These are phyloP conservation scores for Fusarium chaquense DNA, from an alignment of 2,329 filamentous ascomycete genomes.

Conservation along the genomic window DNA sequence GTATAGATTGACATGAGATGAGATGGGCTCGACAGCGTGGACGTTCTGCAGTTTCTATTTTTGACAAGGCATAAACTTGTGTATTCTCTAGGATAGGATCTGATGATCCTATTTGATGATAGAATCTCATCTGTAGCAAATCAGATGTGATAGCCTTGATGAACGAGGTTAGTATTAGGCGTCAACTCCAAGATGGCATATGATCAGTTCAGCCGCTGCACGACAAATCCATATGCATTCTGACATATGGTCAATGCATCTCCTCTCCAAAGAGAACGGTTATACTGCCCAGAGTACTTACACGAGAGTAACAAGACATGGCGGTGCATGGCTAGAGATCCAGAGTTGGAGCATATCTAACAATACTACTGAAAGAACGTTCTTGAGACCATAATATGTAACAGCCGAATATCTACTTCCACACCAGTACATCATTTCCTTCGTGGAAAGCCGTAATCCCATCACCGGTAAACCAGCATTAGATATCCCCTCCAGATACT, in stretches of 20 bases:
- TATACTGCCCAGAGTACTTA: background rate
- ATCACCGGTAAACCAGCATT: background rate
- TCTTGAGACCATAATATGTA: background rate
- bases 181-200: background rate
- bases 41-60: background rate
- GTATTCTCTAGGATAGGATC: too few relatives aligned
- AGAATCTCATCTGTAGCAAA: background rate
- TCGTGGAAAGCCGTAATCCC: background rate
- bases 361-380: background rate
- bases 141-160: background rate
- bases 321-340: background rate
- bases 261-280: background rate
- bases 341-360: background rate
- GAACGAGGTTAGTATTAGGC: background rate
- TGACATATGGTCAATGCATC: background rate
- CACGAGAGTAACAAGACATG: rapidly evolving
- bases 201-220: background rate
- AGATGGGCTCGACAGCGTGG: background rate
- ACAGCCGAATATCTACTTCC: background rate
- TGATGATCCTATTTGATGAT: background rate
- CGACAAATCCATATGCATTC: background rate
- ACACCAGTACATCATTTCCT: background rate
- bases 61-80: background rate
- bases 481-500: background rate
- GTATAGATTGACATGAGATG: background rate